A percentile compares a stretch with the other conserved stretches of the same genome.
Conservation (phyloP, 306 rosid species). For the Benincasa hispida region DNA sequence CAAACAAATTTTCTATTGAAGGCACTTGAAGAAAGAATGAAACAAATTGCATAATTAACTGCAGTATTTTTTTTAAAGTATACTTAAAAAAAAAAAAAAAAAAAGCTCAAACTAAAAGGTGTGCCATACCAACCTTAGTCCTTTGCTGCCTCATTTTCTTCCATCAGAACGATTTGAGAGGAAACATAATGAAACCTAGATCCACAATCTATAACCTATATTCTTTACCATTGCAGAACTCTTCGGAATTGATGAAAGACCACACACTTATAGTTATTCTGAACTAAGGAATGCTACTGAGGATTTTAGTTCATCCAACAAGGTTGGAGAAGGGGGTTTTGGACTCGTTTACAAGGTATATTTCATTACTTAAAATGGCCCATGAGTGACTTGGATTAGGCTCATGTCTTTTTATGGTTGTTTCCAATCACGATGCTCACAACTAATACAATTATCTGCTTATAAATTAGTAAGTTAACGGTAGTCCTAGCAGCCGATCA, state of each 20-base stretch:
- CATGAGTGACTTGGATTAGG: neutral
- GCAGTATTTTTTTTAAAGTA: too few species aligned
- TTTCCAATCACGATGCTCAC: neutral
- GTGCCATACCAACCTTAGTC: neutral
- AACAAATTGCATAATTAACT: neutral
- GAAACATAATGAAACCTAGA: neutral
- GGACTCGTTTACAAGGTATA: conserved; percentile 71
- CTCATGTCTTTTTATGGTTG: neutral
- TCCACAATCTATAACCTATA: neutral
- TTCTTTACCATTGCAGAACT: conserved; percentile 34
- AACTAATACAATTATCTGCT: neutral
- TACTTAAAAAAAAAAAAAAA: too few species aligned
- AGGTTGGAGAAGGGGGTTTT: conserved; percentile 81
- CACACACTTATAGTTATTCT: conserved; percentile 48
- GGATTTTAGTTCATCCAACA: conserved; percentile 44
- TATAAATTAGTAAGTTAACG: neutral
- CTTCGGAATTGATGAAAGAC: conserved; percentile 48
- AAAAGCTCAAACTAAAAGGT: neutral
- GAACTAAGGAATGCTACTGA: conserved; percentile 55
- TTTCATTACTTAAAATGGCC: neutral
- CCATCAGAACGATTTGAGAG: neutral
- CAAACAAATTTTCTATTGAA: neutral
- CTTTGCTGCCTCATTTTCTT: neutral
- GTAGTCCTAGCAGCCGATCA: neutral
- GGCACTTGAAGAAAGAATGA: neutral